A percentile compares a stretch with the other conserved stretches of the same genome.
These are phyloP conservation scores for Brassica incana DNA, from an alignment of 345 rosid genomes.

Conservation along the genomic window DNA sequence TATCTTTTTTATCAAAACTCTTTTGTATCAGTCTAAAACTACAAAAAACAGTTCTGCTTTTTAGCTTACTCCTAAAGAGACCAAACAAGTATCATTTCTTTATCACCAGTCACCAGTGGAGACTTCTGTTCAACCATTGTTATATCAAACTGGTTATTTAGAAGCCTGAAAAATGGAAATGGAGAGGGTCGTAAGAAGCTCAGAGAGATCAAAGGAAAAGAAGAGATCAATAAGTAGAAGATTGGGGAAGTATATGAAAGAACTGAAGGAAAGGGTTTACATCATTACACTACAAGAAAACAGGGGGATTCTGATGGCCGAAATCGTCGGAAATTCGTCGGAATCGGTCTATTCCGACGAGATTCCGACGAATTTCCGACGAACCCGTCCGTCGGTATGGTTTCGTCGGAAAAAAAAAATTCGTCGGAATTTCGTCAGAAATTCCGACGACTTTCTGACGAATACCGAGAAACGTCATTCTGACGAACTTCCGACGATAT, in stretches of 20 bases:
- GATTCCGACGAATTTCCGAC: too few species aligned
- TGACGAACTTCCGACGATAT: too few species aligned
- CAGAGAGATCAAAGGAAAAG: constrained; percentile 44
- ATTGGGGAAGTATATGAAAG: constrained; percentile 60
- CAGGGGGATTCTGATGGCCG: too few species aligned
- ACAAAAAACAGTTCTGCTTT: neutral
- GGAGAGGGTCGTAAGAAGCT: constrained; percentile 33
- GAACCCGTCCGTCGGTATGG: too few species aligned
- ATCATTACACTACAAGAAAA: constrained; percentile 39
- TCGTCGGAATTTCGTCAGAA: too few species aligned
- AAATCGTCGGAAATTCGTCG: too few species aligned
- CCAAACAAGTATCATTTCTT: neutral
- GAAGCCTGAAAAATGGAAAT: constrained; percentile 27
- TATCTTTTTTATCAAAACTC: neutral
- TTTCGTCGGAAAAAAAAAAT: too few species aligned
- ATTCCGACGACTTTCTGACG: too few species aligned
- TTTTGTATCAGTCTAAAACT: constrained; percentile 4
- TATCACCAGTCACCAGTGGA: neutral
- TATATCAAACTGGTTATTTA: neutral
- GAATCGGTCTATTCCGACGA: too few species aligned
- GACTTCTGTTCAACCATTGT: constrained; percentile 1
- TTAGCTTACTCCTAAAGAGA: neutral
- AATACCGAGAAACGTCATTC: too few species aligned
- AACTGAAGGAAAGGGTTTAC: constrained; percentile 74
- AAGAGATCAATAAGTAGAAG: constrained; percentile 50